A percentile compares a stretch with the other conserved stretches of the same genome.
phyloP scores from a whole-genome alignment of 208 protist genomes.

The Leishmania martiniquensis region DNA sequence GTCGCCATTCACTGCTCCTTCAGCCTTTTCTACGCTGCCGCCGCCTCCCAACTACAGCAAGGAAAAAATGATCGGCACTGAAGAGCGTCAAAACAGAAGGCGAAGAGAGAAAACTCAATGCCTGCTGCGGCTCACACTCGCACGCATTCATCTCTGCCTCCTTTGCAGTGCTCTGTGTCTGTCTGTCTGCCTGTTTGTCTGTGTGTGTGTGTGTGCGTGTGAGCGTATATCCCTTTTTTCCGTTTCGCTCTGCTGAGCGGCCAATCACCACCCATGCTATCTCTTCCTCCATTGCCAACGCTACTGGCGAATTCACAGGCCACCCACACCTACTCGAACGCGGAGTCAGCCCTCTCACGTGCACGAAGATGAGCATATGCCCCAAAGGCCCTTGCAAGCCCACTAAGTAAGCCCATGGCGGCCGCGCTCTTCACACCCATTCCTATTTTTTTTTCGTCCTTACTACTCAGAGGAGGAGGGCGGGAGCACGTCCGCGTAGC shows the following conservation, averaged over 20 bases:
- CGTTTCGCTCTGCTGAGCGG: not conserved
- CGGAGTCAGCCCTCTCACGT: not conserved
- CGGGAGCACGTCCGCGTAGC: not conserved
- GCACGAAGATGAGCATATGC: not conserved
- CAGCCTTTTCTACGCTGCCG: not conserved
- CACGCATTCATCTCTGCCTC: too few species aligned
- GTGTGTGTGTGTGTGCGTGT: too few species aligned
- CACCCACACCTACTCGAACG: not conserved
- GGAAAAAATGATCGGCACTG: too few species aligned
- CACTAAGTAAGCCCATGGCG: not conserved
- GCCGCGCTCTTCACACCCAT: not conserved
- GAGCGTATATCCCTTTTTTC: not conserved
- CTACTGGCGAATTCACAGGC: not conserved
- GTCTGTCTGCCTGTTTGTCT: too few species aligned
- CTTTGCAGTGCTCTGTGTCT: too few species aligned
- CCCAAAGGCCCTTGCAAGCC: not conserved
- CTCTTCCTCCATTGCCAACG: not conserved
- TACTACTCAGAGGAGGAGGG: not conserved
- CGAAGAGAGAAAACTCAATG: not conserved
- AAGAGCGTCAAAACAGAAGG: not conserved
- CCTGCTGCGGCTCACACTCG: not conserved
- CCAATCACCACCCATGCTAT: not conserved
- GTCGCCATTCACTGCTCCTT: not conserved
- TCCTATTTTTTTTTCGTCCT: not conserved
- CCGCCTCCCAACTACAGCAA: not conserved